Conservation (phyloP, 495 filamentous ascomycete genomes). For the Aspergillus asperescens region DNA sequence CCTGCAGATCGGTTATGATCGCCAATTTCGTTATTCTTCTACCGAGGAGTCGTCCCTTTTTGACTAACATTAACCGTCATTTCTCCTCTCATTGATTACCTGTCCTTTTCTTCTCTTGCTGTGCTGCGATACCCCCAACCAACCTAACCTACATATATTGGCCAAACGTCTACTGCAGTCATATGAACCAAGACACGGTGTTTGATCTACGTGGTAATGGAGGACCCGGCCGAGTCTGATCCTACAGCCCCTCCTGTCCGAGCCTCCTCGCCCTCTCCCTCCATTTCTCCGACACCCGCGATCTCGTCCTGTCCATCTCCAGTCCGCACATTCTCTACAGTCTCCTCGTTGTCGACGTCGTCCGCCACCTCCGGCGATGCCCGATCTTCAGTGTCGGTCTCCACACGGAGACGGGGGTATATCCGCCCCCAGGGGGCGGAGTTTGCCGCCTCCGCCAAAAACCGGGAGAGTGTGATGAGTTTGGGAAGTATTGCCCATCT, state of each 20-base stretch:
- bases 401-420: constrained; percentile 68
- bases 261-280: constrained; percentile 56
- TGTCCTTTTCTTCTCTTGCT: constrained; percentile 17
- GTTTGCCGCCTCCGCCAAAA: constrained; percentile 84
- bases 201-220: constrained; percentile 26
- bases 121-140: neutral
- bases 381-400: constrained; percentile 52
- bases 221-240: constrained; percentile 29
- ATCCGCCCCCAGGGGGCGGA: constrained; percentile 85
- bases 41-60: constrained; percentile 18
- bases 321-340: constrained; percentile 69
- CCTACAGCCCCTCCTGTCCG: constrained; percentile 25
- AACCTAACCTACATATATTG: neutral
- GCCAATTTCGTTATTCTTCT: constrained; percentile 9
- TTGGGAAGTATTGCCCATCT: constrained; percentile 94
- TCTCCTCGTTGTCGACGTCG: constrained; percentile 65
- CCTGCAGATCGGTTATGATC: constrained; percentile 20
- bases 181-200: constrained; percentile 8
- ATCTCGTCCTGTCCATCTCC: constrained; percentile 59
- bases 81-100: constrained; percentile 16
- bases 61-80: constrained; percentile 10
- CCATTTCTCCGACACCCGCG: constrained; percentile 55
- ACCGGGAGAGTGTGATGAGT: constrained; percentile 89
- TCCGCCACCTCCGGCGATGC: constrained; percentile 53
- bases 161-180: neutral